Evolutionary conservation across 768 basidiomycete genomes (phyloP).

Genomic region (Leccinum longicurvipes): DNA sequence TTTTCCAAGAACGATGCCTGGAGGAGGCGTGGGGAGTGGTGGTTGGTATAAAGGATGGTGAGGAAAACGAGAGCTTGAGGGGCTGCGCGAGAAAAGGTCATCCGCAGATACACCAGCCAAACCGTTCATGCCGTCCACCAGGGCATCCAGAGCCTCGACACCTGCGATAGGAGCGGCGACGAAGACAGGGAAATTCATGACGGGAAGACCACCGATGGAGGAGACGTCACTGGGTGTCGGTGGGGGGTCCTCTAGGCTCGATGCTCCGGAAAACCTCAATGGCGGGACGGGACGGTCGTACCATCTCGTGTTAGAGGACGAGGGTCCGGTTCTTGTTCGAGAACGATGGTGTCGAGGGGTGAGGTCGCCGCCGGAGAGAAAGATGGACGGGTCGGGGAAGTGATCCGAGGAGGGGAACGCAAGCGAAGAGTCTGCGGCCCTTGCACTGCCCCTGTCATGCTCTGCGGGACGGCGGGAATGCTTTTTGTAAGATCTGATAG

Average conservation of each 20-base stretch:
- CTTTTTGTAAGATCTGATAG: constrained; percentile 14
- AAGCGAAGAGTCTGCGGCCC: constrained; percentile 23
- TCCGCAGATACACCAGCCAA: constrained; percentile 70
- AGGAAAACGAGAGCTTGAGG: constrained; percentile 51
- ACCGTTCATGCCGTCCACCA: constrained; percentile 89
- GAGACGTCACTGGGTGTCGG: constrained; percentile 59
- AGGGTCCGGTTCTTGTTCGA: constrained; percentile 60
- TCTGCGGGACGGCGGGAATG: constrained; percentile 25
- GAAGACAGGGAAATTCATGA: constrained; percentile 57
- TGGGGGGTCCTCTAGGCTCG: constrained; percentile 71
- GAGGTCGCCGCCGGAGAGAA: constrained; percentile 24
- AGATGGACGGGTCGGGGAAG: constrained; percentile 25
- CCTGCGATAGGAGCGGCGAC: constrained; percentile 77
- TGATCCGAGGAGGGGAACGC: constrained; percentile 27
- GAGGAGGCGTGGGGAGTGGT: constrained; percentile 79
- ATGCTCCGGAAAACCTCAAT: constrained; percentile 64
- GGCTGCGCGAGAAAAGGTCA: constrained; percentile 43
- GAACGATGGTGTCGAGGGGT: constrained; percentile 43
- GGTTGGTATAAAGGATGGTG: constrained; percentile 81
- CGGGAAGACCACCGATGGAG: constrained; percentile 9
- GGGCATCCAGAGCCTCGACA: constrained; percentile 83
- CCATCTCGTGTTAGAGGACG: constrained; percentile 40
- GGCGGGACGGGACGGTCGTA: constrained; percentile 46
- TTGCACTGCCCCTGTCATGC: constrained; percentile 26
- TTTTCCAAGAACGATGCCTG: constrained; percentile 68